These are phyloP conservation scores for Diaporthe amygdali DNA, from an alignment of 2,329 filamentous ascomycete species.

Conservation along the genomic window DNA sequence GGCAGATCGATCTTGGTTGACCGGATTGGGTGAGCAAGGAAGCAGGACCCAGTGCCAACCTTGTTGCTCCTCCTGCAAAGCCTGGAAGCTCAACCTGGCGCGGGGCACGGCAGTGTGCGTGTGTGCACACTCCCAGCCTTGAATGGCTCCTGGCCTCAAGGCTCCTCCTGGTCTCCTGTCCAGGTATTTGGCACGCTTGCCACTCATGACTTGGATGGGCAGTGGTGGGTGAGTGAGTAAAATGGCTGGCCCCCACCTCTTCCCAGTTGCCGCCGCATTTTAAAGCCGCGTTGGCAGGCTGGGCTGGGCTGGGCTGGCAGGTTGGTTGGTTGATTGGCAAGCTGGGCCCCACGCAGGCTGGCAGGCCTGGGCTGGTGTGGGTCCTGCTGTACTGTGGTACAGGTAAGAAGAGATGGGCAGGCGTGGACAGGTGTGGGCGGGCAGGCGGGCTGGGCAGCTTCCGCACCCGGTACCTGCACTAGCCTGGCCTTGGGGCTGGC, in stretches of 20 bases:
- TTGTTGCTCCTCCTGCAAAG: not conserved
- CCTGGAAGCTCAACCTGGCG: not conserved
- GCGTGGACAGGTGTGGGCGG: too few species aligned
- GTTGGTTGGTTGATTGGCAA: not conserved
- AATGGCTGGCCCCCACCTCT: not conserved
- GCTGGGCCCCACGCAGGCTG: not conserved
- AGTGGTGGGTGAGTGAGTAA: not conserved
- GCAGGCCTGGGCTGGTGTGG: not conserved
- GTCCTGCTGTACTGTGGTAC: too few species aligned
- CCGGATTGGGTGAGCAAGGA: not conserved
- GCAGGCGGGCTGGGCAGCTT: not conserved
- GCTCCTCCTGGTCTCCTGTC: not conserved
- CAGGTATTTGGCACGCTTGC: not conserved
- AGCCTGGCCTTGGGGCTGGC: not conserved
- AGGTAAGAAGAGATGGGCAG: not conserved
- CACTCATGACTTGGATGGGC: not conserved
- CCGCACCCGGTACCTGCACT: slow-evolving; percentile 4
- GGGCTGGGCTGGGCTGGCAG: not conserved
- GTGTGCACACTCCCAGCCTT: not conserved
- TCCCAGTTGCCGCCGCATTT: not conserved
- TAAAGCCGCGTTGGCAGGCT: not conserved
- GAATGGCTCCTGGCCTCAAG: not conserved
- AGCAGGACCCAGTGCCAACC: not conserved
- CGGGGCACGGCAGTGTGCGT: not conserved
- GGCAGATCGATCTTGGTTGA: not conserved